Evolutionary conservation across 2,329 filamentous ascomycete species (phyloP).

Genomic region (Dothidotthia symphoricarpi): DNA sequence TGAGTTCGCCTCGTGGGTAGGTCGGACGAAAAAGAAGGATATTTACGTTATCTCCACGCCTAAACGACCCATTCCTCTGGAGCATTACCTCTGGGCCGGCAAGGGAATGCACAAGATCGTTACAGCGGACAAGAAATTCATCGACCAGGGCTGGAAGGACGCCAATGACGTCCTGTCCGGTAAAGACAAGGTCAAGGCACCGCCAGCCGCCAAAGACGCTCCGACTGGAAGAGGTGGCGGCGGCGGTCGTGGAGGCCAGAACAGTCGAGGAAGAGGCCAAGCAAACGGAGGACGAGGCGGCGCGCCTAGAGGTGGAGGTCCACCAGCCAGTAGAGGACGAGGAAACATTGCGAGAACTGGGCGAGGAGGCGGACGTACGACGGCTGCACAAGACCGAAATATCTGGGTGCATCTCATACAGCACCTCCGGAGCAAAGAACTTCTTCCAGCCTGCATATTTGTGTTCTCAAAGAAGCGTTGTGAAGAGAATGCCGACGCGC

Average conservation of each 20-base stretch:
- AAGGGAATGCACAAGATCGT: constrained; percentile 95
- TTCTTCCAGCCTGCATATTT: constrained; percentile 93
- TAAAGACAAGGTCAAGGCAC: constrained; percentile 70
- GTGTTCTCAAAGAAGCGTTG: constrained; percentile 98
- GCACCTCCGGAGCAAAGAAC: constrained; percentile 78
- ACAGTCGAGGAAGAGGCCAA: constrained; percentile 51
- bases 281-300: constrained; percentile 47
- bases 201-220: constrained; percentile 51
- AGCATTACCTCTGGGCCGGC: constrained; percentile 94
- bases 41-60: constrained; percentile 98
- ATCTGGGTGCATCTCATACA: constrained; percentile 96
- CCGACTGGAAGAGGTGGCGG: constrained; percentile 54
- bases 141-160: constrained; percentile 92
- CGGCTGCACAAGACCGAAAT: constrained; percentile 90
- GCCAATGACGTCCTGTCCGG: constrained; percentile 80
- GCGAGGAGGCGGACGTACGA: constrained; percentile 79
- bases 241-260: constrained; percentile 50
- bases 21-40: constrained; percentile 95
- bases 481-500: constrained; percentile 92
- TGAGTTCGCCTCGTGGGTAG: constrained; percentile 98
- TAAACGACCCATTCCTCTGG: constrained; percentile 89
- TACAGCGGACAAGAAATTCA: constrained; percentile 84
- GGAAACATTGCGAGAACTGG: constrained; percentile 91
- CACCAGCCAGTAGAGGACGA: constrained; percentile 56
- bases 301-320: constrained; percentile 55